Evolutionary conservation across 2,329 filamentous ascomycete genomes (phyloP).

Genomic region (Exophiala bonariae): DNA sequence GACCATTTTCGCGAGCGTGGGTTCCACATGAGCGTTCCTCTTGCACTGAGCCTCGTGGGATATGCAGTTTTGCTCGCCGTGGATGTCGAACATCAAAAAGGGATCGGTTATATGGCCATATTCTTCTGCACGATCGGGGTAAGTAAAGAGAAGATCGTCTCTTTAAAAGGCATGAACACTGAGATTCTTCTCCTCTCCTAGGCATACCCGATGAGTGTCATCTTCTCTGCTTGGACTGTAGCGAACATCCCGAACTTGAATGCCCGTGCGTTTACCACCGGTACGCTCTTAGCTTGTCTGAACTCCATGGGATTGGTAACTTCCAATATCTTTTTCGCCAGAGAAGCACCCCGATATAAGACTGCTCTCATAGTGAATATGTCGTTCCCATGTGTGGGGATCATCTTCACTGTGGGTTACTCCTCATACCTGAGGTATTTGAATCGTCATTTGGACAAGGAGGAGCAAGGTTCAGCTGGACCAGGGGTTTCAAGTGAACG

Average conservation of each 20-base stretch:
- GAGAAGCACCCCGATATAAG: constrained; percentile 2
- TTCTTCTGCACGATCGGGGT: constrained; percentile 13
- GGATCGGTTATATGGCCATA: constrained; percentile 18
- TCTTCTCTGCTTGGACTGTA: constrained; percentile 1
- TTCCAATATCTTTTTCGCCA: constrained; percentile 2
- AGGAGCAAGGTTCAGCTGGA: background rate
- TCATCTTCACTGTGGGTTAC: constrained; percentile 1
- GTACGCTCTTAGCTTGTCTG: background rate
- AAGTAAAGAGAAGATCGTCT: no score
- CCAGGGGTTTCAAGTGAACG: background rate
- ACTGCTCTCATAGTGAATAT: constrained; percentile 6
- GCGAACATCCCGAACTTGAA: constrained; percentile 6
- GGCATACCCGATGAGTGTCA: constrained; percentile 6
- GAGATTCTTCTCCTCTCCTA: background rate
- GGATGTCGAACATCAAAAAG: constrained; percentile 10
- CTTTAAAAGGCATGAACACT: no score
- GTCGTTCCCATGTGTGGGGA: constrained; percentile 1
- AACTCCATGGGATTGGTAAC: constrained; percentile 1
- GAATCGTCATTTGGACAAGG: constrained; percentile 2
- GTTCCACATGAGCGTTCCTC: constrained; percentile 18
- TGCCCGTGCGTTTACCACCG: constrained; percentile 6
- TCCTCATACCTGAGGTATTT: constrained; percentile 3
- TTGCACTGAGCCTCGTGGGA: constrained; percentile 19
- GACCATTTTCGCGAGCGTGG: constrained; percentile 27
- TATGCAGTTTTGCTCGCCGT: constrained; percentile 20